Evolutionary conservation across 805 yeast genomes (phyloP), one percentile per base, ranked within the genome.

Genomic region (Candida arabinofermentans): DNA sequence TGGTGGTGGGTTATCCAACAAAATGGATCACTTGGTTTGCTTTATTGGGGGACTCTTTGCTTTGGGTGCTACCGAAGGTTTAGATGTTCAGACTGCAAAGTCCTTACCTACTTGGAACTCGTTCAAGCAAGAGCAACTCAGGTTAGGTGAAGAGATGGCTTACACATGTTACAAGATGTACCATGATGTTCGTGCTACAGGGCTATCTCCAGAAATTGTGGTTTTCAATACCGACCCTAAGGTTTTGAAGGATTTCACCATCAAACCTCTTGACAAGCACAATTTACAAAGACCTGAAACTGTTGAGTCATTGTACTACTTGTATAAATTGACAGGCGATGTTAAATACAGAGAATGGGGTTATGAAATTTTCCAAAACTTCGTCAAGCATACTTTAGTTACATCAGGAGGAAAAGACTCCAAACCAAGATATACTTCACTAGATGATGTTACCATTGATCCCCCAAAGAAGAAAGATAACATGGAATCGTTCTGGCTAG

Each of bases 251-350:
- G 96, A 86, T 59, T 85, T 87, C 61, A 59, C 50, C 44, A 81
- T 87, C 54, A 85, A 85, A 58, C 81, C 79, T 7, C 59, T 65
- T 13, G 97, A 90, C 61, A 74, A 71, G 39, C 96, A 90, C 62
- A 88, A 88, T 61, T 67, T 90, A 47, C 97, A 89, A 66, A 74
- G 96, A 51, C 96, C 96, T 1, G 97, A 90, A 62, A 87, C 96
- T 2, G 95, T 89, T 2, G 97, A 90, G 64, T 82, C 95, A 1
- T 68, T 90, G 33, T 90, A 83, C 69, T 75, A 84, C 50, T 66
- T 90, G 48, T 90, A 81, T 66, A 78, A 89, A 51, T 69, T 88
- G 50, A 86, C 96, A 1, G 81, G 83, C 22, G 93, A 89, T 56
- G 77, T 75, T 27, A 83, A 83, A 55, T 89, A 87, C 61, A 76